phyloP scores from a whole-genome alignment of 139 green algal species.

The Chlamydomonas sp. region DNA sequence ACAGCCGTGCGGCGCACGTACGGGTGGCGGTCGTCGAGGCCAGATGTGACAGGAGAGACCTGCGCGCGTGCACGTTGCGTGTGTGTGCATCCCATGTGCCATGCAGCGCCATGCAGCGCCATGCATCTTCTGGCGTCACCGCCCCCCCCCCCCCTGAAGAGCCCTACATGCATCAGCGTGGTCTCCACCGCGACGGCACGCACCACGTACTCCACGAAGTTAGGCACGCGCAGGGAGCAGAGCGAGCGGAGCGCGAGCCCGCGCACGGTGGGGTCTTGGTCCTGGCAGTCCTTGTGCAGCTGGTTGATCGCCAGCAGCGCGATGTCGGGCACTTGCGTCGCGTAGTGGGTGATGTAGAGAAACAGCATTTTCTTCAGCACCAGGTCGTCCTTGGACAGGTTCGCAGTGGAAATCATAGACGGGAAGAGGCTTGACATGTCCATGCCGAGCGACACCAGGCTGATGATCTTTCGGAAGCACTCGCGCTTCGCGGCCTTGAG shows the following conservation, averaged over 20 bases:
- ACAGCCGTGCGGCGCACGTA: constrained; percentile 86
- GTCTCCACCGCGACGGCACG: not conserved
- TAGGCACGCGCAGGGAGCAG: constrained; percentile 78
- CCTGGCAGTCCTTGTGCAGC: constrained; percentile 69
- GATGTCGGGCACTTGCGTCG: constrained; percentile 68
- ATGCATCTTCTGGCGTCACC: too few relatives aligned
- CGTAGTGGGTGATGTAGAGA: constrained; percentile 82
- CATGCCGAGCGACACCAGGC: constrained; percentile 89
- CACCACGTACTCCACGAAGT: constrained; percentile 95
- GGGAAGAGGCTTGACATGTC: constrained; percentile 89
- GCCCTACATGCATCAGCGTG: not conserved
- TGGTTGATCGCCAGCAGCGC: constrained; percentile 82
- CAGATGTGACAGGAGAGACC: constrained; percentile 48
- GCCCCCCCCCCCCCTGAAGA: too few relatives aligned
- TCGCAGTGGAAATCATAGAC: constrained; percentile 56
- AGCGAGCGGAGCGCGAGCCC: constrained; percentile 88
- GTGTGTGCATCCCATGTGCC: not conserved
- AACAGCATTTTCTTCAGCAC: constrained; percentile 98
- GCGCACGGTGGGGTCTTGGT: constrained; percentile 86
- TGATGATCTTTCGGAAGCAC: constrained; percentile 65
- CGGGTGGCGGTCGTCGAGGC: constrained; percentile 66
- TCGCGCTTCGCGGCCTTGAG: constrained; percentile 39
- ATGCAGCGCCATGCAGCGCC: too few relatives aligned
- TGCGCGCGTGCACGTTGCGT: constrained; percentile 26
- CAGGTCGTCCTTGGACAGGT: constrained; percentile 65